Percentiles rank a stretch among this genome's conserved stretches.
These are phyloP conservation scores for Hypoxylon sp. DNA, from an alignment of 2,329 filamentous ascomycete genomes.

Conservation along the genomic window DNA sequence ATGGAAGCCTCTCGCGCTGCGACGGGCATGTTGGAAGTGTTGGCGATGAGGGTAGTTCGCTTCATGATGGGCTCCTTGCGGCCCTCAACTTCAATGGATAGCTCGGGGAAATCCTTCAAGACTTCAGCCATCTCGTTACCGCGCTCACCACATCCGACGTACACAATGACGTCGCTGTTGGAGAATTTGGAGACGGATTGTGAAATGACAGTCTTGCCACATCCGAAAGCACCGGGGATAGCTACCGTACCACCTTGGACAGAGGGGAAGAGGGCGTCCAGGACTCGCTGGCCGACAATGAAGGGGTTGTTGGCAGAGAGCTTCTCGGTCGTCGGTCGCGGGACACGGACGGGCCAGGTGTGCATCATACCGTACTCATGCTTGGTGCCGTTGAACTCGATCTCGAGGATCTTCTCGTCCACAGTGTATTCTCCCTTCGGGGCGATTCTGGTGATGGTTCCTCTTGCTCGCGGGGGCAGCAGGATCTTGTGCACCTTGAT, in stretches of 20 bases:
- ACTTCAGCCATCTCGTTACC: slow-evolving; percentile 99
- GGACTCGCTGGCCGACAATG: slow-evolving; percentile 94
- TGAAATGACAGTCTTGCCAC: slow-evolving; percentile 98
- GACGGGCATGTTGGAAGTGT: slow-evolving; percentile 99
- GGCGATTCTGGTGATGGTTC: slow-evolving; percentile 92
- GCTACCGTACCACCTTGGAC: slow-evolving; percentile 98
- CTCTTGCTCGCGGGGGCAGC: slow-evolving; percentile 88
- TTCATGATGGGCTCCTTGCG: slow-evolving; percentile 99
- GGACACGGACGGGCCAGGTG: slow-evolving; percentile 96
- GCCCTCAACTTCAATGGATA: slow-evolving; percentile 93
- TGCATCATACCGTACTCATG: slow-evolving; percentile 98
- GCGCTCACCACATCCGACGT: slow-evolving; percentile 90
- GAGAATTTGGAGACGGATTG: slow-evolving; percentile 99
- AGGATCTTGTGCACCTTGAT: slow-evolving; percentile 94
- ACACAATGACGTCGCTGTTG: slow-evolving; percentile 98
- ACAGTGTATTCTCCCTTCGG: slow-evolving; percentile 94
- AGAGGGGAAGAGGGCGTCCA: slow-evolving; percentile 95
- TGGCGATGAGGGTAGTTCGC: slow-evolving; percentile 97
- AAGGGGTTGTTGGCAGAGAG: slow-evolving; percentile 90
- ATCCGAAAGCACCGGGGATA: slow-evolving; percentile 98
- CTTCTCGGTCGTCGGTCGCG: slow-evolving; percentile 92
- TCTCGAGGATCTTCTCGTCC: slow-evolving; percentile 91
- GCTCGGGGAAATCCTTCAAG: slow-evolving; percentile 99
- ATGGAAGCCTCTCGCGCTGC: slow-evolving; percentile 98
- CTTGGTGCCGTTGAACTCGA: slow-evolving; percentile 98